A percentile compares a stretch with the other conserved stretches of the same genome.
Conservation (phyloP, 225 moss, liverwort and hornwort species). For the Bryoerythrophyllum caledonicum region DNA sequence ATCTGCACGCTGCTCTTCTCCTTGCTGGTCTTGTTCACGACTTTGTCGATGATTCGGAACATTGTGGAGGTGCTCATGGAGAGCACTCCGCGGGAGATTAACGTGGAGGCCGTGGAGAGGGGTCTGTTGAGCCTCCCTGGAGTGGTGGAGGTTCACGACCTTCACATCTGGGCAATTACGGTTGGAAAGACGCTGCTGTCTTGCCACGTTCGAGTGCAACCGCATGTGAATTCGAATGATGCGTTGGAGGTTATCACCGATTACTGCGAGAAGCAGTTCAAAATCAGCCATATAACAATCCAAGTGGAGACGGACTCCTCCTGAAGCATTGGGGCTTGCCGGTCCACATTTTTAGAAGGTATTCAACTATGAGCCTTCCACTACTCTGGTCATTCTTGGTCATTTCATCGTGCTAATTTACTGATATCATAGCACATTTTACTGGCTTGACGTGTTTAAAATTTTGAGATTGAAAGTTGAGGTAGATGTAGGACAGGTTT, state of each 20-base stretch:
- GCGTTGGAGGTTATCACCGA: conserved; percentile 60
- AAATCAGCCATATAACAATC: conserved; percentile 89
- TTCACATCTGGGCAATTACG: conserved; percentile 98
- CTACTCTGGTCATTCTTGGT: neutral
- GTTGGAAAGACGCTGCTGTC: conserved; percentile 88
- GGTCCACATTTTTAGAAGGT: conserved; percentile 9
- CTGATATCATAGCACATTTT: conserved; percentile 8
- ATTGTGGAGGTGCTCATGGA: conserved; percentile 94
- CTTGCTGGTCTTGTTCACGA: conserved; percentile 73
- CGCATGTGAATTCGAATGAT: conserved; percentile 64
- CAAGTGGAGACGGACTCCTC: conserved; percentile 77
- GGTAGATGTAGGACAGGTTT: conserved; percentile 16
- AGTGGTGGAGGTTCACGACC: conserved; percentile 89
- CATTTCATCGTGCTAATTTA: neutral
- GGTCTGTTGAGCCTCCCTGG: conserved; percentile 66
- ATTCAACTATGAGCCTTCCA: neutral
- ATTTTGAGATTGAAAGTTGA: conserved; percentile 8
- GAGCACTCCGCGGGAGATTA: conserved; percentile 90
- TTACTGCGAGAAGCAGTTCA: conserved; percentile 69
- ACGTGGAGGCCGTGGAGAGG: conserved; percentile 66
- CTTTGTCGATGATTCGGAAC: conserved; percentile 78
- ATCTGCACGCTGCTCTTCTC: conserved; percentile 86
- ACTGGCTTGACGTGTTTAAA: conserved; percentile 4
- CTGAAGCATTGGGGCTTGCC: conserved; percentile 23
- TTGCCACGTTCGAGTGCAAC: conserved; percentile 77